Base-by-base conservation (phyloP, 2,329 filamentous ascomycete genomes). In the Fusarium ambrosium region DNA sequence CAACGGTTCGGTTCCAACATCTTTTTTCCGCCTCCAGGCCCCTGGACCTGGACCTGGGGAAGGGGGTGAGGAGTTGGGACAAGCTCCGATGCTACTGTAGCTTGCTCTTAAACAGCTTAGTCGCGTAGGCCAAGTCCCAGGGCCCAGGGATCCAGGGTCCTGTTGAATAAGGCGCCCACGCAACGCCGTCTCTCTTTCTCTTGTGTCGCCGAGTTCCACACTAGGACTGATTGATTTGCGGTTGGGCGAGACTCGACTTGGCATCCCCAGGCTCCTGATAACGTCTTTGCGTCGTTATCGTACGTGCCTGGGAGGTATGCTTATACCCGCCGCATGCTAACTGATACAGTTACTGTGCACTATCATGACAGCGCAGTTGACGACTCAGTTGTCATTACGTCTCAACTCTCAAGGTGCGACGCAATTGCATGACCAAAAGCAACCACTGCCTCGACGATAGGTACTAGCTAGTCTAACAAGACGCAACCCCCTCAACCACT, bases 51-150 rank as follows among this genome's bases (percentile, higher is more conserved):
- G 67, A 34, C 62, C 70, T 77, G 71, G 71, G 69, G 64, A 67
- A 67, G 77, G 73, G 68, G 64, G 72, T 72, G 68, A 72, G 58
- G 60, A 51, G 72, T 60, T 74, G 51, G 48, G 66, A 74, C 69
- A 55, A 70, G 61, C 69, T 72, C 60, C 68, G 56, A 72, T 72
- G 68, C 61, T 74, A 55, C 48, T 41, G 48, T 55, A 64, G 60
- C 64, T 72, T 66, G 55, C 71, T 74, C 72, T 66, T 51, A 72
- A 68, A 32, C 36, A 55, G 62, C 69, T 51, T 75, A 70, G 74
- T 66, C 36, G 29, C 32, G 32, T 51, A 41, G 62, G 29, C 59
- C 65, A 36, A 53, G 60, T 55, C 51, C 62, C 20, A 63, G 60
- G 58, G 51, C 41, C 34, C 56, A 71, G 66, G 64, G 67, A 63